Evolutionary conservation across 75 land plant genomes (phyloP), one percentile per base, ranked within the genome.

Genomic region (Pinus tabuliformis): DNA sequence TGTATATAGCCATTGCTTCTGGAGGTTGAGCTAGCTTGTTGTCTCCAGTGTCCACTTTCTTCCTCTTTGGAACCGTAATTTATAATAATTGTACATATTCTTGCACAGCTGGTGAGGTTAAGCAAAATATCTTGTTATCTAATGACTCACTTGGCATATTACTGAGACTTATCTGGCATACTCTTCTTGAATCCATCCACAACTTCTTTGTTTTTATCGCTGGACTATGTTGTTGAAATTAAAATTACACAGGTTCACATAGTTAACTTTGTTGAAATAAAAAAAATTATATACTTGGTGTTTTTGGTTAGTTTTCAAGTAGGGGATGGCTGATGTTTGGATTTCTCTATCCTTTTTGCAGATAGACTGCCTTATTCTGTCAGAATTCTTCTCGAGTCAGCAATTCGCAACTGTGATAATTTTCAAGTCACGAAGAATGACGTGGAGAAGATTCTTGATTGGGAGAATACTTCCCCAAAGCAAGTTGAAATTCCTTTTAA

Each of bases 401-500:
- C 97, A 9, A 89, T 96, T 59, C 84, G 97, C 24, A 96, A 96
- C 75, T 96, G 99, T 74, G 99, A 96, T 76, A 82, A 90, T 57
- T 96, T 96, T 73, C 97, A 96, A 82, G 99, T 96, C 8, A 90
- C 71, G 49, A 85, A 80, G 72, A 83, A 82, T 17, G 99, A 96
- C 85, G 99, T 96, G 36, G 99, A 96, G 74, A 96, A 96, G 84
- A 94, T 95, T 58, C 71, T 95, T 24, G 94, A 95, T 73, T 95
- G 98, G 98, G 94, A 95, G 73, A 95, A 91, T 16, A 85, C 94
- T 11, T 52, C 97, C 21, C 97, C 98, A 5, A 89, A 93, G 78
- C 97, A 83, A 75, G 98, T 93, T 75, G 98, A 95, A 73, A 95
- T 95, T 30, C 96, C 98, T 3, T 95, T 95, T 60, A 95, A 95